These are phyloP conservation scores for Microdochium trichocladiopsis DNA, from an alignment of 2,329 filamentous ascomycete genomes.

Conservation along the genomic window DNA sequence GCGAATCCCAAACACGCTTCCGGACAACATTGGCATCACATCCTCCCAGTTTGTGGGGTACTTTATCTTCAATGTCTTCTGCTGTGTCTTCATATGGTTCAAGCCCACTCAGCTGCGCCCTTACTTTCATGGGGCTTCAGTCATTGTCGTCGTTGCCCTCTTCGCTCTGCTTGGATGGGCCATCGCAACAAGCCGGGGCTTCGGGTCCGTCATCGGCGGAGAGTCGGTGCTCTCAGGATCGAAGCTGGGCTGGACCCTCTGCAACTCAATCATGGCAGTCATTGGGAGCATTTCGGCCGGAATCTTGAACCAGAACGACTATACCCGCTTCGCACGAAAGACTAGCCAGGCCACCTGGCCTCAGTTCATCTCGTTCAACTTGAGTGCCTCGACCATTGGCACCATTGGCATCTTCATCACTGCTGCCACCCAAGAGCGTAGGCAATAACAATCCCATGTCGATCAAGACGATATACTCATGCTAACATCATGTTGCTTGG, in stretches of 20 bases:
- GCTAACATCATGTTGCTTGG: too few species aligned
- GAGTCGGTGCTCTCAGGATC: conserved; percentile 2
- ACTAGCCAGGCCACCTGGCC: conserved; percentile 14
- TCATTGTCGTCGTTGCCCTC: conserved; percentile 6
- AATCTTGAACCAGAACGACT: conserved; percentile 23
- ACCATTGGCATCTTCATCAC: conserved; percentile 20
- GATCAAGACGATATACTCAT: background rate
- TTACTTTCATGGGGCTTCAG: conserved; percentile 3
- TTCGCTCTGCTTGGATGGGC: conserved; percentile 9
- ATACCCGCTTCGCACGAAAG: conserved; percentile 16
- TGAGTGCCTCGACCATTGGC: conserved; percentile 13
- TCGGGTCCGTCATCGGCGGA: conserved; percentile 7
- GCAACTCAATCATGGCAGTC: conserved; percentile 18
- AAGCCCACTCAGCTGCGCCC: conserved; percentile 5
- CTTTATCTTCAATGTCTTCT: conserved; percentile 9
- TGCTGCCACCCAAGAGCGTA: conserved; percentile 17
- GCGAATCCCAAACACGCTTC: conserved; percentile 17
- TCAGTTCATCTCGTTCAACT: conserved; percentile 13
- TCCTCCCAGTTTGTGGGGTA: conserved; percentile 7
- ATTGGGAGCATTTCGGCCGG: conserved; percentile 22
- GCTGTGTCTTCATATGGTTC: conserved; percentile 6
- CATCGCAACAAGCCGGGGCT: conserved; percentile 8
- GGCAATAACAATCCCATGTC: background rate
- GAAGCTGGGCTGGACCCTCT: conserved; percentile 12
- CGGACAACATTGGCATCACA: conserved; percentile 11